phyloP scores from a whole-genome alignment of 2,329 filamentous ascomycete genomes.

The Thyridium curvatum region DNA sequence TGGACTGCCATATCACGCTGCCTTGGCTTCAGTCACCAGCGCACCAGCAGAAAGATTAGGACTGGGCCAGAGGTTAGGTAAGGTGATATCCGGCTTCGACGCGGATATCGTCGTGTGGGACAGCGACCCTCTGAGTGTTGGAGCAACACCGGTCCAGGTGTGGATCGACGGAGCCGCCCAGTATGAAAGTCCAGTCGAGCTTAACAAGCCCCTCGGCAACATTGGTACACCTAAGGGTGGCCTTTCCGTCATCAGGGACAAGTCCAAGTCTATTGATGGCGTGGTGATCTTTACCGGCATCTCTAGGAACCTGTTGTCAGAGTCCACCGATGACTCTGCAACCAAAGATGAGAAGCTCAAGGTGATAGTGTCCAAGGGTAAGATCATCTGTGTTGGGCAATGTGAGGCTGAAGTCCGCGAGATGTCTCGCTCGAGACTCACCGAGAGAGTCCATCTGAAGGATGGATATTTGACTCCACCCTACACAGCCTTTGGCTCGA shows the following conservation, averaged over 20 bases:
- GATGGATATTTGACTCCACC: slow-evolving; percentile 49
- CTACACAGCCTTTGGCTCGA: slow-evolving; percentile 49
- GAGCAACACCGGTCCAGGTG: slow-evolving; percentile 53
- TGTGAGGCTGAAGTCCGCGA: slow-evolving; percentile 39
- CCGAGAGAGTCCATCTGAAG: slow-evolving; percentile 32
- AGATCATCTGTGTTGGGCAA: slow-evolving; percentile 49
- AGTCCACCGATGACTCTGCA: slow-evolving; percentile 13
- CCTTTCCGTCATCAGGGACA: slow-evolving; percentile 33
- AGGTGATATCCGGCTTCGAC: slow-evolving; percentile 55
- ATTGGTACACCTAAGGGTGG: slow-evolving; percentile 32
- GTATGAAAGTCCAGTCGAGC: slow-evolving; percentile 46
- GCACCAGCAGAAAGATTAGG: slow-evolving; percentile 53
- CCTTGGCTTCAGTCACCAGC: slow-evolving; percentile 51
- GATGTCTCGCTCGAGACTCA: slow-evolving; percentile 14
- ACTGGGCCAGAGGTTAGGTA: slow-evolving; percentile 51
- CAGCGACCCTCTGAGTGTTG: slow-evolving; percentile 53
- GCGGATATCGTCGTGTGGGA: slow-evolving; percentile 59
- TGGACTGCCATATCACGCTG: slow-evolving; percentile 54
- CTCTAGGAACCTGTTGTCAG: slow-evolving; percentile 40
- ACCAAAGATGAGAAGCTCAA: slow-evolving; percentile 21
- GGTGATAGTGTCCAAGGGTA: slow-evolving; percentile 46
- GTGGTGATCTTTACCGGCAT: slow-evolving; percentile 52
- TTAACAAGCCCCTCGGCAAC: slow-evolving; percentile 39
- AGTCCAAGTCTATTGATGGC: slow-evolving; percentile 27
- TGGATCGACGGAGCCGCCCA: slow-evolving; percentile 59